A percentile compares a stretch with the other conserved stretches of the same genome.
phyloP scores from a whole-genome alignment of 805 yeast genomes.

The Nakazawaea peltata region DNA sequence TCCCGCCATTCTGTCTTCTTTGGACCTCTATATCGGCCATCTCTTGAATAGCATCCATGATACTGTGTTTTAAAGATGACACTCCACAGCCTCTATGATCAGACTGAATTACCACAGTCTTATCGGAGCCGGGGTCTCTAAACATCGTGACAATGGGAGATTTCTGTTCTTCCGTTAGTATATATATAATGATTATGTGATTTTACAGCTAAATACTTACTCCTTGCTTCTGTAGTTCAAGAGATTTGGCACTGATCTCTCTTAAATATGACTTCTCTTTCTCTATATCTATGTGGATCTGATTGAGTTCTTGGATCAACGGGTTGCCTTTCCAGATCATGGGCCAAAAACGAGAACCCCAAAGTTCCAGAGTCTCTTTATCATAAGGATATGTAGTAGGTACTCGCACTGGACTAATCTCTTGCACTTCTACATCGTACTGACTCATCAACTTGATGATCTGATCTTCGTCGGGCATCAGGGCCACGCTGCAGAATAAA shows the following conservation, averaged over 20 bases:
- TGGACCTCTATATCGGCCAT: constrained; percentile 51
- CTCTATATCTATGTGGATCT: constrained; percentile 39
- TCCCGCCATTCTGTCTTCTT: constrained; percentile 22
- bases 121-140: constrained; percentile 44
- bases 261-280: constrained; percentile 27
- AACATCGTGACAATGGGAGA: constrained; percentile 53
- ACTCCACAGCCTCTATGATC: constrained; percentile 28
- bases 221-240: constrained; percentile 15
- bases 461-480: not conserved
- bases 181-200: not conserved
- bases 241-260: constrained; percentile 21
- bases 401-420: constrained; percentile 19
- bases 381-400: constrained; percentile 64
- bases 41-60: constrained; percentile 59
- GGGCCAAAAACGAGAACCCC: constrained; percentile 80
- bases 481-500: constrained; percentile 9
- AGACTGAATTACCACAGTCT: constrained; percentile 27
- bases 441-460: not conserved
- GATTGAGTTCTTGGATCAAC: constrained; percentile 57
- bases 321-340: constrained; percentile 93
- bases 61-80: constrained; percentile 63
- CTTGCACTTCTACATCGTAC: not conserved
- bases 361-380: constrained; percentile 52
- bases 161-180: constrained; percentile 1
- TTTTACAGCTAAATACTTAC: constrained; percentile 5